Evolutionary conservation across 345 rosid species (phyloP).

Genomic region (Carallia pectinifolia): DNA sequence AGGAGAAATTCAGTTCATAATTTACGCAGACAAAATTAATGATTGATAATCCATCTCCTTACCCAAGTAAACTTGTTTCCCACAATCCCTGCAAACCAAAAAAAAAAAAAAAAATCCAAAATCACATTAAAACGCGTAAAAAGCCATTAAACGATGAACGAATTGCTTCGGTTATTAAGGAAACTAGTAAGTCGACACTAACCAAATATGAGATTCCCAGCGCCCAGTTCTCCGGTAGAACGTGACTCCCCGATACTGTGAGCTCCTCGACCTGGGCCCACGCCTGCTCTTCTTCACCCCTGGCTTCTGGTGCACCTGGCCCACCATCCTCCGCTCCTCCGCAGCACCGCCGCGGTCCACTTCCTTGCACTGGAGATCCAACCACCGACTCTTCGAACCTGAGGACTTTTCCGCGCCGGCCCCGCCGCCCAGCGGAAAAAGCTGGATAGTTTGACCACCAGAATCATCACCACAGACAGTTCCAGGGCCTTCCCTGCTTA

Average conservation of each 20-base stretch:
- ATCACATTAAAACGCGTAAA: background rate
- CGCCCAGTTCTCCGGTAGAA: conserved; percentile 96
- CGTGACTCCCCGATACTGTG: conserved; percentile 95
- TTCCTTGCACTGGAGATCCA: conserved; percentile 35
- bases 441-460: conserved; percentile 34
- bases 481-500: conserved; percentile 4
- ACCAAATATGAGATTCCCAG: conserved; percentile 99
- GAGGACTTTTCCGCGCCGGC: conserved; percentile 7
- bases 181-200: background rate
- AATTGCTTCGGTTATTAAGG: background rate
- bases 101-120: background rate
- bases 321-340: conserved; percentile 26
- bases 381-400: conserved; percentile 21
- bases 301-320: conserved; percentile 19
- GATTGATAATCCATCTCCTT: conserved; percentile 6
- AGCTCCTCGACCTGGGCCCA: conserved; percentile 95
- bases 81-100: conserved; percentile 60
- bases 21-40: too few species aligned
- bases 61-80: conserved; percentile 86
- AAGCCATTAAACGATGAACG: background rate
- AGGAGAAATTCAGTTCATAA: too few species aligned
- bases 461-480: background rate
- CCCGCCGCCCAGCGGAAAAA: conserved; percentile 36
- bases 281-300: conserved; percentile 68
- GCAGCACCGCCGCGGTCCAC: conserved; percentile 8